These are phyloP conservation scores for Hygrocybe coccinea DNA, from an alignment of 768 basidiomycete genomes.

Conservation along the genomic window DNA sequence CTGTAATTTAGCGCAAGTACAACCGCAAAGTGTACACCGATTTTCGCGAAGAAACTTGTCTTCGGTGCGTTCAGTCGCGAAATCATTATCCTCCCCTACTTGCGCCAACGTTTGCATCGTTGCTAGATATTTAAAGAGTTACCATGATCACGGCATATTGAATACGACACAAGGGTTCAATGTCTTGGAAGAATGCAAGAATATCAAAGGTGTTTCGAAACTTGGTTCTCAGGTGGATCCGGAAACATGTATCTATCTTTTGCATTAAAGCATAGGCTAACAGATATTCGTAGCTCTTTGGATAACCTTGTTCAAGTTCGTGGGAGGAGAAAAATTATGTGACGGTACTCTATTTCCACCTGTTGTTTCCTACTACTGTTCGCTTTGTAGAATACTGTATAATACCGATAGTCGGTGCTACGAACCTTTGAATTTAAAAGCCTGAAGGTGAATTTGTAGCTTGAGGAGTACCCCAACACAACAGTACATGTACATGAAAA, in stretches of 20 bases:
- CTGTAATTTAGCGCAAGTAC: conserved; percentile 50
- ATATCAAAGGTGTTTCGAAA: conserved; percentile 48
- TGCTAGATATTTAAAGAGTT: conserved; percentile 58
- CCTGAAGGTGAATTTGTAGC: too few species aligned
- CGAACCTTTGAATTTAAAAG: too few species aligned
- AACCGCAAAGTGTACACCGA: conserved; percentile 75
- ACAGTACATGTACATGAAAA: too few species aligned
- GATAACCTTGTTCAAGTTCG: neutral
- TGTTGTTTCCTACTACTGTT: conserved; percentile 51
- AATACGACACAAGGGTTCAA: conserved; percentile 50
- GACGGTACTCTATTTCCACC: conserved; percentile 59
- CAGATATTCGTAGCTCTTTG: neutral
- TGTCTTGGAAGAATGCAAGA: conserved; percentile 58
- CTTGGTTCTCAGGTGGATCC: conserved; percentile 37
- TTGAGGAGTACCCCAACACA: too few species aligned
- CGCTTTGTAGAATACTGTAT: too few species aligned
- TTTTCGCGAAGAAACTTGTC: conserved; percentile 73
- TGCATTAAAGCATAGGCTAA: neutral
- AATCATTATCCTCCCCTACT: neutral
- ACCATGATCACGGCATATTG: conserved; percentile 47
- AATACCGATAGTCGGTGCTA: too few species aligned
- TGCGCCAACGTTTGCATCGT: neutral
- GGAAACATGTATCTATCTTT: neutral
- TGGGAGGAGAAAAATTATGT: conserved; percentile 14
- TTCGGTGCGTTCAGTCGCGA: conserved; percentile 39